Conservation (phyloP, 768 basidiomycete genomes). For the Boletus vinaceobasis region DNA sequence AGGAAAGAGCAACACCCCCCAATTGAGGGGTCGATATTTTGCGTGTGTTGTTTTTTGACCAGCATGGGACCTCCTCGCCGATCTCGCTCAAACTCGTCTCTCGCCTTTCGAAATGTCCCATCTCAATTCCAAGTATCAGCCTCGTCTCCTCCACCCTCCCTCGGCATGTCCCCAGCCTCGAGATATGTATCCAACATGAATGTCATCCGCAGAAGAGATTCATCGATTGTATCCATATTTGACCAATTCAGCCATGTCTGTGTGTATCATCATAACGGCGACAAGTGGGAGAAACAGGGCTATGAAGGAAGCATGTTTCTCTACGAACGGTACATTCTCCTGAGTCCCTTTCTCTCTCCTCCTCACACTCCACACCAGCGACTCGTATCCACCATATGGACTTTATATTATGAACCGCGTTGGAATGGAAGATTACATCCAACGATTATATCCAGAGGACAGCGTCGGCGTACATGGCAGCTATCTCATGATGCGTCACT, state of each 20-base stretch:
- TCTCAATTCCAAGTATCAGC: neutral
- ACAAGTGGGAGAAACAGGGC: slow-evolving; percentile 80
- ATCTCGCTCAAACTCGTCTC: slow-evolving; percentile 29
- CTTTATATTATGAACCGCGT: slow-evolving; percentile 82
- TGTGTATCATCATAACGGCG: slow-evolving; percentile 70
- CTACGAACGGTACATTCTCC: slow-evolving; percentile 61
- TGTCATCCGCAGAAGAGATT: slow-evolving; percentile 73
- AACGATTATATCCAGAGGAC: slow-evolving; percentile 76
- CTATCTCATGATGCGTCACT: slow-evolving; percentile 72
- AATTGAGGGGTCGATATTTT: slow-evolving; percentile 5
- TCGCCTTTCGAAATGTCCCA: slow-evolving; percentile 15
- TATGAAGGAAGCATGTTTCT: slow-evolving; percentile 89
- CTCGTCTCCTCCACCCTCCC: slow-evolving; percentile 4
- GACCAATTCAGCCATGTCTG: slow-evolving; percentile 89
- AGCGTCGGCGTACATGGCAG: slow-evolving; percentile 55
- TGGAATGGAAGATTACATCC: slow-evolving; percentile 74
- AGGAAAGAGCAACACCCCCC: slow-evolving; percentile 14
- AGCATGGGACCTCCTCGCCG: slow-evolving; percentile 20
- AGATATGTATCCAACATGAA: slow-evolving; percentile 77
- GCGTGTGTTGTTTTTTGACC: neutral
- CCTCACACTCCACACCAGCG: slow-evolving; percentile 37
- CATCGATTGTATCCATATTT: slow-evolving; percentile 74
- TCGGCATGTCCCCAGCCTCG: slow-evolving; percentile 61
- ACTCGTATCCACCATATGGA: slow-evolving; percentile 78
- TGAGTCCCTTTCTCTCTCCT: neutral